Percentiles rank a stretch among this genome's conserved stretches.
Evolutionary conservation across 2,329 filamentous ascomycete genomes (phyloP).

Genomic region (Decorospora gaudefroyi): DNA sequence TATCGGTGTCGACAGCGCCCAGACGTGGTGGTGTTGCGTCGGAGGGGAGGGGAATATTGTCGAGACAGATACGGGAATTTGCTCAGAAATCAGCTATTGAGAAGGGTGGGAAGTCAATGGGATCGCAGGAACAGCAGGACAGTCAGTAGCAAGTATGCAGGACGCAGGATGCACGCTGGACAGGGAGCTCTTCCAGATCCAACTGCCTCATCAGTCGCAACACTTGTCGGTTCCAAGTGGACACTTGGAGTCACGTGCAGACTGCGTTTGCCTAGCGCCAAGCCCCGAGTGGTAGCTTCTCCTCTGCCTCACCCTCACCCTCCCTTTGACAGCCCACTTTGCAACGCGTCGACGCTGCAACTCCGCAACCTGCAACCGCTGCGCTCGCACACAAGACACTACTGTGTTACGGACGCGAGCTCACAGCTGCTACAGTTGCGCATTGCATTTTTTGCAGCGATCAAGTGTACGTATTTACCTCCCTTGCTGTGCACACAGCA

Average conservation of each 20-base stretch:
- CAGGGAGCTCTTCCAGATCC: constrained; percentile 13
- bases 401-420: background rate
- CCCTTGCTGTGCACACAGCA: constrained; percentile 1
- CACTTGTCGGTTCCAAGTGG: constrained; percentile 33
- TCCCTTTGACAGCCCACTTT: background rate
- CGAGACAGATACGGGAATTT: constrained; percentile 18
- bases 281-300: constrained; percentile 18
- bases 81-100: constrained; percentile 11
- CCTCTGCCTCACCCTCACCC: constrained; percentile 18
- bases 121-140: constrained; percentile 1
- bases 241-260: constrained; percentile 30
- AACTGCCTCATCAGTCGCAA: constrained; percentile 24
- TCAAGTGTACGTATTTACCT: background rate
- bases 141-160: background rate
- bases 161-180: constrained; percentile 1
- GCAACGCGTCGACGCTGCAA: constrained; percentile 3
- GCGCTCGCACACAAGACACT: background rate
- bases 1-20: constrained; percentile 5
- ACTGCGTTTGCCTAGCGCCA: constrained; percentile 19
- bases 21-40: constrained; percentile 11
- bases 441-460: background rate
- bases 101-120: background rate
- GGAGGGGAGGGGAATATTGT: constrained; percentile 26
- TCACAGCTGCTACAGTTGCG: background rate
- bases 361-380: background rate